Conservation (phyloP, 495 filamentous ascomycete species). For the Daldinia loculata region DNA sequence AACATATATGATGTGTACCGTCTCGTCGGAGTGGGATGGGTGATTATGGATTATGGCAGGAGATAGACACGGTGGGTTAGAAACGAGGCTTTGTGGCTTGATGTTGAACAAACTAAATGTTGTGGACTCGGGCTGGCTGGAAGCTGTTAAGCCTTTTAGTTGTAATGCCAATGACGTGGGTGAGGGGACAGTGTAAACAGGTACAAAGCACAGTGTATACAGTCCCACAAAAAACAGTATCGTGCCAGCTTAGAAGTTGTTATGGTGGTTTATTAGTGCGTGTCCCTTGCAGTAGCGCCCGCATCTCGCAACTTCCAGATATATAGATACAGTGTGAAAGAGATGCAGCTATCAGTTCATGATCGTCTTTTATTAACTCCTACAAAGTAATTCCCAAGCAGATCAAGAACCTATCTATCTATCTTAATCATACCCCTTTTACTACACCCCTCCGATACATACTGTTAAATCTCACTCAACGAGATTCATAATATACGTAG, state of each 20-base stretch:
- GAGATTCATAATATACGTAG: no score
- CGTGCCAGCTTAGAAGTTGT: background rate
- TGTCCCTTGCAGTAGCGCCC: slow-evolving; percentile 7
- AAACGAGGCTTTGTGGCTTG: background rate
- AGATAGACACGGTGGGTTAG: background rate
- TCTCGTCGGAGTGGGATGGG: background rate
- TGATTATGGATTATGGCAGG: background rate
- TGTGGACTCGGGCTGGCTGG: background rate
- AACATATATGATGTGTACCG: background rate
- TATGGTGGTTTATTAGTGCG: background rate
- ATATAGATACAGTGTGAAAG: slow-evolving; percentile 13
- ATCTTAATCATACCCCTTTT: background rate
- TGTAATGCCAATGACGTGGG: slow-evolving; percentile 31
- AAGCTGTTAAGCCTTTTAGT: background rate
- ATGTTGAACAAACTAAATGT: background rate
- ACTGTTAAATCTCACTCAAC: no score
- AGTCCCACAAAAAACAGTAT: background rate
- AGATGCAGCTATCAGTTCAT: background rate
- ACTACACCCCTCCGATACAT: background rate
- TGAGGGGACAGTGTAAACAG: slow-evolving; percentile 25
- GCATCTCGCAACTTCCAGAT: background rate
- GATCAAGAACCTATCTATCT: background rate
- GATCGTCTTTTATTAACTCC: background rate
- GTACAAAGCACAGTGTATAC: slow-evolving; percentile 20
- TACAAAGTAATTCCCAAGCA: background rate